Evolutionary conservation across 306 rosid genomes (phyloP).

Genomic region (Mimosa pudica): DNA sequence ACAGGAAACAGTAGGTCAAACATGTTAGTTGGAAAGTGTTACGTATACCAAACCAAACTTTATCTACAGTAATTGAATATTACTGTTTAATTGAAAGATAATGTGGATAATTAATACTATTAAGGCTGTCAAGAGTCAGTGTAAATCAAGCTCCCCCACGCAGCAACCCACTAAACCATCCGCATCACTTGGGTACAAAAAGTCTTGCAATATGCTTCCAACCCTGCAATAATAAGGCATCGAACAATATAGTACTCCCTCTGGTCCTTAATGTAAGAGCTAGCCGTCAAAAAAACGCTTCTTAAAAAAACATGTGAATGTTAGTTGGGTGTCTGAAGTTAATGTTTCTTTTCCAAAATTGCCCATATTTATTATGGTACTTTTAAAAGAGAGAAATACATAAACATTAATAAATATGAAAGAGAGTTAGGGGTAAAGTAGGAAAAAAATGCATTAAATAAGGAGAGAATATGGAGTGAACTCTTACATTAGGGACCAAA

Average conservation of each 20-base stretch:
- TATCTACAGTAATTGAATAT: slow-evolving; percentile 27
- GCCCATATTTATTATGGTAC: no score
- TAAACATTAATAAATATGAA: no score
- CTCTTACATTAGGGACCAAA: no score
- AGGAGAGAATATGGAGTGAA: no score
- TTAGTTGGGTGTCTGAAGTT: no score
- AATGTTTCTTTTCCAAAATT: no score
- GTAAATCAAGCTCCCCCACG: slow-evolving; percentile 42
- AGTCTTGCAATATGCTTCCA: slow-evolving; percentile 53
- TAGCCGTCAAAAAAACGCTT: no score
- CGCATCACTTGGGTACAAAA: slow-evolving; percentile 34
- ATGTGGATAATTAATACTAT: neutral
- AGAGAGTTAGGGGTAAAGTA: no score
- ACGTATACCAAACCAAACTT: neutral
- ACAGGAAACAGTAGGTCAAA: slow-evolving; percentile 33
- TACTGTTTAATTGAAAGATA: neutral
- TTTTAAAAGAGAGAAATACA: no score
- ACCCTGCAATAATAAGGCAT: slow-evolving; percentile 30
- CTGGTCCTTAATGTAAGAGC: no score
- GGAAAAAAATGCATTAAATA: no score
- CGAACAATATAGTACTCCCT: neutral
- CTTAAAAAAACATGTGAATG: no score
- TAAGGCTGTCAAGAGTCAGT: slow-evolving; percentile 42
- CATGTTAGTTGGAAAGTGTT: slow-evolving; percentile 39
- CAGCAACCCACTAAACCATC: slow-evolving; percentile 42